Percentiles rank a stretch among this genome's conserved stretches.
These are phyloP conservation scores for Magnusiomyces paraingens DNA, from an alignment of 1,139 yeast species.

Conservation along the genomic window DNA sequence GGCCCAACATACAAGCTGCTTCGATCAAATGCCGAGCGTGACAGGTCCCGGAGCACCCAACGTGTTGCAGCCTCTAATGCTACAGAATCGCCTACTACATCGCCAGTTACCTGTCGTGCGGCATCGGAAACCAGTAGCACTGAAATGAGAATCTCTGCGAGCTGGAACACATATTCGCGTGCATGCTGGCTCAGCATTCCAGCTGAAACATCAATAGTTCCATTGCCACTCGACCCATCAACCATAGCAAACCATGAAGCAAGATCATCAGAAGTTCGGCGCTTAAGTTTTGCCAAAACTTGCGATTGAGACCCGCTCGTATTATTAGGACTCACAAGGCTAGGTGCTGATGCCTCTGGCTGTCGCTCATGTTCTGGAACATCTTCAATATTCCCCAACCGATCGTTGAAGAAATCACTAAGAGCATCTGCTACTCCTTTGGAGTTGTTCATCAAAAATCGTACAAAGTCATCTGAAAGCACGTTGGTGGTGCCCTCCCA, in stretches of 20 bases:
- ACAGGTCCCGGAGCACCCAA: conserved; percentile 14
- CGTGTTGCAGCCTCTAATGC: conserved; percentile 20
- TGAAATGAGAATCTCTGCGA: conserved; percentile 22
- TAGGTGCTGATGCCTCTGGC: conserved; percentile 1
- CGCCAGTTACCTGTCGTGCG: conserved; percentile 9
- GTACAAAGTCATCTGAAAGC: conserved; percentile 27
- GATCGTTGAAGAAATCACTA: conserved; percentile 14
- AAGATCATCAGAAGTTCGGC: conserved; percentile 6
- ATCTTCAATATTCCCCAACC: background rate
- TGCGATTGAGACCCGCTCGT: background rate
- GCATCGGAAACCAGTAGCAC: conserved; percentile 20
- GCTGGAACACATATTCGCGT: conserved; percentile 20
- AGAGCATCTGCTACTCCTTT: conserved; percentile 15
- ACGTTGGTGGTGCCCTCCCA: conserved; percentile 36
- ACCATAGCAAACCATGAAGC: conserved; percentile 5
- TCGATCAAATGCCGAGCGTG: conserved; percentile 4
- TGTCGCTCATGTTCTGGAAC: conserved; percentile 4
- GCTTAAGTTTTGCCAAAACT: conserved; percentile 6
- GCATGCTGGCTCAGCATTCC: conserved; percentile 18
- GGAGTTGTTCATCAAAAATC: conserved; percentile 21
- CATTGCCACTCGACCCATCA: conserved; percentile 10
- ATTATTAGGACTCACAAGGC: background rate
- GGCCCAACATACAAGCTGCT: background rate
- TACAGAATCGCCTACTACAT: conserved; percentile 6
- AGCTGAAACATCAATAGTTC: conserved; percentile 13